Evolutionary conservation across 2,329 filamentous ascomycete genomes (phyloP).

Genomic region (Diaporthe vaccinii): DNA sequence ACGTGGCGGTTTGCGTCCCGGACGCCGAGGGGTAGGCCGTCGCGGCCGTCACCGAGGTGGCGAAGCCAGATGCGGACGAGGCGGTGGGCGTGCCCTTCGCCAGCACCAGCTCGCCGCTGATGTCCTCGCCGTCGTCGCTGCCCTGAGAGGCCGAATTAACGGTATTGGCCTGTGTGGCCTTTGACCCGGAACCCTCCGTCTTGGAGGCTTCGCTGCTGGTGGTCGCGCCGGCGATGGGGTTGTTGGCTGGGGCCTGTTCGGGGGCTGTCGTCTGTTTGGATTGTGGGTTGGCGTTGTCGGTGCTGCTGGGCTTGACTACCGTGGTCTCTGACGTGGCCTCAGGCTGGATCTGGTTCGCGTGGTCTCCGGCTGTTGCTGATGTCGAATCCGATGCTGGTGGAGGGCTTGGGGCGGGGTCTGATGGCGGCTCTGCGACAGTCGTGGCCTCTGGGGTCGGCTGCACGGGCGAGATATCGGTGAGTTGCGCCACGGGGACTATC

Average conservation of each 20-base stretch:
- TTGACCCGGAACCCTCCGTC: background rate
- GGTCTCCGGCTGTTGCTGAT: background rate
- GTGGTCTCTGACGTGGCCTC: background rate
- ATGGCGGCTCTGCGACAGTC: background rate
- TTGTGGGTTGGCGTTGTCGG: background rate
- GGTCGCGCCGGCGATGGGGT: background rate
- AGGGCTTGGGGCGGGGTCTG: background rate
- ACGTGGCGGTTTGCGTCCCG: background rate
- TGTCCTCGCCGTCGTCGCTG: background rate
- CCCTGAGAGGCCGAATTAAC: background rate
- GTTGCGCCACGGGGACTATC: conserved; percentile 8
- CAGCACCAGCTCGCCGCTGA: conserved; percentile 34
- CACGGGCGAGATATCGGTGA: conserved; percentile 1
- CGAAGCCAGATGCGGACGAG: conserved; percentile 7
- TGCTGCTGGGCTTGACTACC: conserved; percentile 8
- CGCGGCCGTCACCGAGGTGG: conserved; percentile 27
- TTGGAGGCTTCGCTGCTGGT: background rate
- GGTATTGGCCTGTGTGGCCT: background rate
- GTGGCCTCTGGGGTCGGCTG: conserved; percentile 13
- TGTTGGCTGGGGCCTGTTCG: background rate
- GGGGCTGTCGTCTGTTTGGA: background rate
- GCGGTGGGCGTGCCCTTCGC: conserved; percentile 29
- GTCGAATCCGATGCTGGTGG: background rate
- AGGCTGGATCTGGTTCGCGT: background rate
- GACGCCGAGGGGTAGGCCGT: background rate